Percentiles rank a stretch among this genome's conserved stretches.
Conservation (phyloP, 148 eudicot genomes). For the Dysphania ambrosioides region DNA sequence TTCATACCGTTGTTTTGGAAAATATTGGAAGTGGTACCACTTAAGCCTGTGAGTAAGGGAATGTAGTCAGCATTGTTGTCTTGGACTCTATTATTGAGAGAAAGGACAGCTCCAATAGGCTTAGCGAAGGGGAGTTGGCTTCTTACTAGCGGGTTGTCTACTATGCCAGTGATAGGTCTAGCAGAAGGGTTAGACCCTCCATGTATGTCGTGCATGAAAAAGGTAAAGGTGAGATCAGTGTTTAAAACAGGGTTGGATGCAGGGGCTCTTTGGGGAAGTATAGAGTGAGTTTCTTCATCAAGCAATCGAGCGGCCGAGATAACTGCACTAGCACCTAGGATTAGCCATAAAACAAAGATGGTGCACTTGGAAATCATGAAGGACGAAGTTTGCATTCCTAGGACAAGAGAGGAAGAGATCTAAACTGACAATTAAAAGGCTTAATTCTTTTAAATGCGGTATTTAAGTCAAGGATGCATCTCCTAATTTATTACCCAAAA, state of each 20-base stretch:
- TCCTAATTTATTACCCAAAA: not conserved
- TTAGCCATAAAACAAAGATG: not conserved
- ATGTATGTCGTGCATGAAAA: slow-evolving; percentile 79
- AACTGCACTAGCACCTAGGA: not conserved
- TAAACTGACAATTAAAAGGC: not conserved
- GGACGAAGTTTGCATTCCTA: not conserved
- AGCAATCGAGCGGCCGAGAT: not conserved
- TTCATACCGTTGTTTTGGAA: slow-evolving; percentile 35
- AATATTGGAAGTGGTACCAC: slow-evolving; percentile 47
- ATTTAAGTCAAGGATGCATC: not conserved
- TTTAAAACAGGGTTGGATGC: not conserved
- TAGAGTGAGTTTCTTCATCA: not conserved
- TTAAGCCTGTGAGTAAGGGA: slow-evolving; percentile 74
- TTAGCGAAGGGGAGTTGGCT: slow-evolving; percentile 84
- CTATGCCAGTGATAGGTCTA: slow-evolving; percentile 64
- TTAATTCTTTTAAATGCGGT: too few species aligned
- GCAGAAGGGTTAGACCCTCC: slow-evolving; percentile 78
- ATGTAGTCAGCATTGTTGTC: slow-evolving; percentile 47
- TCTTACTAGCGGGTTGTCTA: slow-evolving; percentile 48
- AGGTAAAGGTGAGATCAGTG: slow-evolving; percentile 33
- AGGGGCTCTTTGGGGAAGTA: slow-evolving; percentile 14
- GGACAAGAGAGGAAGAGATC: not conserved
- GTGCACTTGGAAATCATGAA: not conserved
- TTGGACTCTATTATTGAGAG: slow-evolving; percentile 38
- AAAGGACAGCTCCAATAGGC: slow-evolving; percentile 54